Evolutionary conservation across 2,329 filamentous ascomycete genomes (phyloP), one percentile per base, ranked within the genome.

Genomic region (Fusarium praegraminearum): DNA sequence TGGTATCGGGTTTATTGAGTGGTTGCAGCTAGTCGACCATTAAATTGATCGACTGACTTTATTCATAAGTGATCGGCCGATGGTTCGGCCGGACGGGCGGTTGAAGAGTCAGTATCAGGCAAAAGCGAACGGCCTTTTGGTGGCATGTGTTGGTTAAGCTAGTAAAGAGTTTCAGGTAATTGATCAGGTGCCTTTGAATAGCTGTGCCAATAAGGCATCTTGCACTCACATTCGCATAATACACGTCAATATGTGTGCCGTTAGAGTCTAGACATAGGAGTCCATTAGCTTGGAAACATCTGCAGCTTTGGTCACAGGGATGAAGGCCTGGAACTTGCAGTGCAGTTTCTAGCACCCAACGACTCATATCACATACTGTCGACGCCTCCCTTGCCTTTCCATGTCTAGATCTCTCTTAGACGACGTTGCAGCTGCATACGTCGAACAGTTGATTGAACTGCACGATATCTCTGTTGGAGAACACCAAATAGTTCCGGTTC

Each of bases 181-280:
- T 50, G 9, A 35, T 49, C 22, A 24, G 8, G 10, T 16, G 36
- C 18, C 6, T n/a, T 49, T 32, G 24, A 38, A 28, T 18, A 41
- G 24, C 38, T 43, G 56, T 44, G 36, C n/a, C 18, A 43, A 36
- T 45, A 41, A 50, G 45, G n/a, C 22, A 16, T 43, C 45, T 32
- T 59, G 53, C 45, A 64, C 59, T 46, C 33, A 46, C 52, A 47
- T 57, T 49, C 47, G 49, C 55, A 46, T 62, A 24, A 66, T 68
- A 54, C 59, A 64, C 51, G 57, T 67, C 11, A 12, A 6, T n/a
- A 5, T 40, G 36, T 40, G n/a, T 40, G 36, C 11, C 36, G n/a
- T n/a, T 20, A 12, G 6, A 20, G 18, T 40, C 46, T 53, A 69
- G 57, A 33, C 33, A 32, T 36, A 26, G 38, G 12, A 18, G 13